Evolutionary conservation across 139 green algal species (phyloP).

Genomic region (Chlorella ohadii): DNA sequence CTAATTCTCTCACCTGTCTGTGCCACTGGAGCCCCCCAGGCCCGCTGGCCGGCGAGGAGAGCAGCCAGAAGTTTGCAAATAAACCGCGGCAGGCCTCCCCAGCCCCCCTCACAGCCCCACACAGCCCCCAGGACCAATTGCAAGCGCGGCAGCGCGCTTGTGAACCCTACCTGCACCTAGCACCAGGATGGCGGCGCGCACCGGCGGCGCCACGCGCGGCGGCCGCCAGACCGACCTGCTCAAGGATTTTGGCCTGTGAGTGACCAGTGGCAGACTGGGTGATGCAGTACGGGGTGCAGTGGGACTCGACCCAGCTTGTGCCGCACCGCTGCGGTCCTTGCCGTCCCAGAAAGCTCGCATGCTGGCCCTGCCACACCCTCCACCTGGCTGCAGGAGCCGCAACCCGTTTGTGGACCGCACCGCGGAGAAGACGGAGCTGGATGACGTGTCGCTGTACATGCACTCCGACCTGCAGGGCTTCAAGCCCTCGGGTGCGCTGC

Average conservation of each 20-base stretch:
- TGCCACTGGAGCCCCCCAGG: too few species aligned
- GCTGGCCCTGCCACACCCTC: too few species aligned
- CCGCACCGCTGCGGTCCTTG: background rate
- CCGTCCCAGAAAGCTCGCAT: too few species aligned
- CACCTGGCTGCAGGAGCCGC: background rate
- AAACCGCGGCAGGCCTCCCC: too few species aligned
- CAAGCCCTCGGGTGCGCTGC: constrained; percentile 57
- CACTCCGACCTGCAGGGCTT: constrained; percentile 84
- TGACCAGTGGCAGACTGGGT: background rate
- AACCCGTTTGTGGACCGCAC: constrained; percentile 80
- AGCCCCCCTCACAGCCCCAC: too few species aligned
- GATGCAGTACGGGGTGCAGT: too few species aligned
- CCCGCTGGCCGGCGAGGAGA: too few species aligned
- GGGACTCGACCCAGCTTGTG: background rate
- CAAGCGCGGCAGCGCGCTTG: background rate
- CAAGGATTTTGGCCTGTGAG: constrained; percentile 38
- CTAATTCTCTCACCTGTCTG: too few species aligned
- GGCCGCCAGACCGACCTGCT: constrained; percentile 41
- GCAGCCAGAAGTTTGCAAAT: too few species aligned
- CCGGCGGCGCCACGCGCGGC: background rate
- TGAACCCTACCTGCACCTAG: background rate
- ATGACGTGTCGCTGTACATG: constrained; percentile 75
- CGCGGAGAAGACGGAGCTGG: constrained; percentile 82
- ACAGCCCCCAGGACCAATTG: too few species aligned
- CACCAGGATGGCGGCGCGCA: background rate